These are phyloP conservation scores for Silene uniflora DNA, from an alignment of 148 eudicot genomes.

Conservation along the genomic window DNA sequence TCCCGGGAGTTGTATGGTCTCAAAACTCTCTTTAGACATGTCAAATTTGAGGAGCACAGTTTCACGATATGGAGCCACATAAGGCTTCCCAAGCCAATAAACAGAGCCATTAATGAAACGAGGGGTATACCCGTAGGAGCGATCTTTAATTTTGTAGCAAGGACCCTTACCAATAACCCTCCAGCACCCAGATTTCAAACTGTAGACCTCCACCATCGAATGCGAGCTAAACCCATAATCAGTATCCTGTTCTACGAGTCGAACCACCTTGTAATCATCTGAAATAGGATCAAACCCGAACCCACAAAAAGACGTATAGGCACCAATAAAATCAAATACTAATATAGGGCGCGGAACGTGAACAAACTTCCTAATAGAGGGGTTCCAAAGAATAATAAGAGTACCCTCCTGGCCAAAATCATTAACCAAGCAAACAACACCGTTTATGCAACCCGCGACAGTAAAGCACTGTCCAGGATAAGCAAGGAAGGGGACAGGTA, in stretches of 20 bases:
- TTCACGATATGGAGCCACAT: neutral
- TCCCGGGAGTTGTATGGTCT: neutral
- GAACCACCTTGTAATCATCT: constrained; percentile 1
- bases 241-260: neutral
- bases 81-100: neutral
- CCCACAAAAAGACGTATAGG: neutral
- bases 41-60: neutral
- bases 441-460: too few relatives aligned
- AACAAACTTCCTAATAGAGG: constrained; percentile 1
- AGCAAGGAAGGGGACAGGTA: too few relatives aligned
- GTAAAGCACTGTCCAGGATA: too few relatives aligned
- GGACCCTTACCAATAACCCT: neutral
- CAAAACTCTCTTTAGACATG: neutral
- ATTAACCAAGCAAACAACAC: too few relatives aligned
- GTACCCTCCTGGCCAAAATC: too few relatives aligned
- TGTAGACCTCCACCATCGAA: neutral
- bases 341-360: neutral
- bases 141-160: neutral
- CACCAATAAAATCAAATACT: neutral
- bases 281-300: neutral
- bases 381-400: too few relatives aligned
- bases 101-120: neutral
- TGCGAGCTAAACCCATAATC: too few relatives aligned
- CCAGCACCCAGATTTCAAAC: neutral
- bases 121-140: neutral